Evolutionary conservation across 306 rosid species (phyloP).

Genomic region (Parietaria judaica): DNA sequence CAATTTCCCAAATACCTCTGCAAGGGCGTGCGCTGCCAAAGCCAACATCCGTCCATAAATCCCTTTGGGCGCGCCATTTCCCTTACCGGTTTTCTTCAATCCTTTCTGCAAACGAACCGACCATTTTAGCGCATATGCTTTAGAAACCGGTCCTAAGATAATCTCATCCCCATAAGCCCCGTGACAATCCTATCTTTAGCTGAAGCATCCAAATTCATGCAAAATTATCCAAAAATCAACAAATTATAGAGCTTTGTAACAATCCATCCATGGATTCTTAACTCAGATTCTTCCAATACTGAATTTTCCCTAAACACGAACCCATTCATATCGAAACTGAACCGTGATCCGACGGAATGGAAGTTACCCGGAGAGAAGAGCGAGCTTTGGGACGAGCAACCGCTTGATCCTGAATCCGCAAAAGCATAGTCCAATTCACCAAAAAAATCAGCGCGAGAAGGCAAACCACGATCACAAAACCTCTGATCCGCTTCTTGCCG

Average conservation of each 20-base stretch:
- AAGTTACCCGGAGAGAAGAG: constrained; percentile 34
- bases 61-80: constrained; percentile 44
- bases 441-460: constrained; percentile 45
- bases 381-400: constrained; percentile 16
- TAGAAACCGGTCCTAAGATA: too few species aligned
- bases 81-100: constrained; percentile 39
- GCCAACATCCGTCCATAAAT: constrained; percentile 69
- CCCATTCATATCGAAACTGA: too few species aligned
- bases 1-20: constrained; percentile 54
- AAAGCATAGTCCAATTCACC: constrained; percentile 66
- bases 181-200: too few species aligned
- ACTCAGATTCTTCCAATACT: too few species aligned
- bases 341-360: background rate
- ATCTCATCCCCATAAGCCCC: too few species aligned
- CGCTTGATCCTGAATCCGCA: constrained; percentile 39
- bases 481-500: constrained; percentile 47
- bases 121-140: constrained; percentile 2
- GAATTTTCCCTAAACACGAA: too few species aligned
- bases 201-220: too few species aligned
- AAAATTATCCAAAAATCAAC: too few species aligned
- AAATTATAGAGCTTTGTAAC: too few species aligned
- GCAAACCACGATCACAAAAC: constrained; percentile 39
- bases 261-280: too few species aligned
- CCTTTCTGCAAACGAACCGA: constrained; percentile 42
- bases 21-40: constrained; percentile 88